Conservation (phyloP, 164 flowering plant genomes). For the Chloranthus sessilifolius region DNA sequence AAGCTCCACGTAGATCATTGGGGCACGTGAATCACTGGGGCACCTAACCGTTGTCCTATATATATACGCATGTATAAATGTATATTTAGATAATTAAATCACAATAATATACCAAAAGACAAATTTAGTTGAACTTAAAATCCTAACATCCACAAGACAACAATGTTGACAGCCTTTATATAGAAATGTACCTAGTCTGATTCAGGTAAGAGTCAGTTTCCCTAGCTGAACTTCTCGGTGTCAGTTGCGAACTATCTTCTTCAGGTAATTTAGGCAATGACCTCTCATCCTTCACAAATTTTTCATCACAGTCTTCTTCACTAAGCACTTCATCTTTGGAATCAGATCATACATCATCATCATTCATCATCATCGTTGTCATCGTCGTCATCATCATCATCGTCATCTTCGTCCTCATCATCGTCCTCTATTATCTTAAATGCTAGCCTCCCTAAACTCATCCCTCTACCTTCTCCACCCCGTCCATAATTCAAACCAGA, state of each 20-base stretch:
- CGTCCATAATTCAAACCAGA: neutral
- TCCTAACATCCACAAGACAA: too few relatives aligned
- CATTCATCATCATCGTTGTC: constrained; percentile 6
- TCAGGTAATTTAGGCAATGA: constrained; percentile 19
- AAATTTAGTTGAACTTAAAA: too few relatives aligned
- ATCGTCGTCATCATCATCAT: constrained; percentile 5
- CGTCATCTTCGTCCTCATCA: constrained; percentile 1
- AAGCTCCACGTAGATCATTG: too few relatives aligned
- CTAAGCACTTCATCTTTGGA: constrained; percentile 6
- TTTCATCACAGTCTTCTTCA: constrained; percentile 26
- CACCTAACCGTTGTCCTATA: too few relatives aligned
- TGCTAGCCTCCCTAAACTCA: neutral
- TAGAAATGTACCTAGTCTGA: constrained; percentile 50
- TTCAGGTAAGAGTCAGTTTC: constrained; percentile 58
- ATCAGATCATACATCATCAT: constrained; percentile 3
- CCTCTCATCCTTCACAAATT: too few relatives aligned
- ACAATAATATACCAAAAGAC: too few relatives aligned
- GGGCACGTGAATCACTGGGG: too few relatives aligned
- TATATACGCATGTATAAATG: too few relatives aligned
- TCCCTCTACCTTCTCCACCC: neutral
- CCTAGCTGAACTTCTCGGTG: constrained; percentile 24
- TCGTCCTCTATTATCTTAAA: neutral
- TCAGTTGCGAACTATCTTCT: constrained; percentile 8
- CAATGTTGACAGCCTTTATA: too few relatives aligned
- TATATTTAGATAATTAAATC: too few relatives aligned